Evolutionary conservation across 2,329 filamentous ascomycete genomes (phyloP), one percentile per base, ranked within the genome.

Genomic region (Clarireedia hainanense): DNA sequence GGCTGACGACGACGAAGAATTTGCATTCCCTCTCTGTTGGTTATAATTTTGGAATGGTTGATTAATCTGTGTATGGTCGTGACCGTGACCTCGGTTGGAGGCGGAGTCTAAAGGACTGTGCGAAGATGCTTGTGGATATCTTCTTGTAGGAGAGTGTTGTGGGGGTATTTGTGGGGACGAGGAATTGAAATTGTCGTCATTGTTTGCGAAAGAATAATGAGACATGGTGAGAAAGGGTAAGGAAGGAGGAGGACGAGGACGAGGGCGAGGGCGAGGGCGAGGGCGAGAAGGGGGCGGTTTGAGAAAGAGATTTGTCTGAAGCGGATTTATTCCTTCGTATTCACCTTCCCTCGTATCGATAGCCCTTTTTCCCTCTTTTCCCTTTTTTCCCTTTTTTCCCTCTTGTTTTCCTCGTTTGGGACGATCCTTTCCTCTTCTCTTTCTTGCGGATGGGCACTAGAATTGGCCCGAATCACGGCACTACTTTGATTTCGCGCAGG

Each of bases 21-120:
- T 52, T 53, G 53, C 30, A 23, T 52, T 52, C 23, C 54, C 56
- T 58, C 50, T 50, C 24, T 53, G 45, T 36, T 53, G 26, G 37
- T 24, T 55, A 46, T 56, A 56, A 40, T 40, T 40, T n/a, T 40
- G 37, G 14, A 17, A 40, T 40, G 14, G 37, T n/a, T 40, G 37
- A 40, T 40, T 40, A 14, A 10, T 40, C 5, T 6, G 14, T 40
- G 9, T 9, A 40, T n/a, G 14, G 37, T 15, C 17, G 6, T n/a
- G 37, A 40, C 17, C 14, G 9, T 40, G 37, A 14, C 17, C 37
- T 40, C 14, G 37, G 37, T 40, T 27, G 6, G 48, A 42, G 49
- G 49, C 49, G 49, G 17, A 42, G 36, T 30, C 46, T 26, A 24
- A 20, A 52, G 42, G 50, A 47, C 36, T 47, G 23, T 37, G 37